Conservation (phyloP, 495 filamentous ascomycete genomes). For the Podospora pseudopauciseta region DNA sequence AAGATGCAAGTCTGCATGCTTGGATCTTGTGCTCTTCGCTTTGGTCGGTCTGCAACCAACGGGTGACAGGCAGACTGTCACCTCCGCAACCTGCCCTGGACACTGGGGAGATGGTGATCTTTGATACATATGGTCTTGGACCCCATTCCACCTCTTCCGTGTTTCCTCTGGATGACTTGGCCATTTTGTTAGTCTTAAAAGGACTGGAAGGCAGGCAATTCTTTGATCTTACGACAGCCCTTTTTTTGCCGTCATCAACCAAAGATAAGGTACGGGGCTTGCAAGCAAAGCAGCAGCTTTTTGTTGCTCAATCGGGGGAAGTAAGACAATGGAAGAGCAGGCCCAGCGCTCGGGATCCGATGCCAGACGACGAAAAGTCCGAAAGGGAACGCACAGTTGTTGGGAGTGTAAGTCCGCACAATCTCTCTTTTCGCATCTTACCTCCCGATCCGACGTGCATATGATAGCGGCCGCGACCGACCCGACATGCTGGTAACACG, state of each 20-base stretch:
- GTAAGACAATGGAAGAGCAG: neutral
- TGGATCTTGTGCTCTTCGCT: neutral
- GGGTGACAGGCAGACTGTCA: neutral
- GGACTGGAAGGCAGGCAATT: neutral
- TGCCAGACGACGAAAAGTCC: conserved; percentile 42
- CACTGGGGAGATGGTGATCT: neutral
- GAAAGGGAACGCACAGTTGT: conserved; percentile 55
- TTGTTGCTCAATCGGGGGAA: neutral
- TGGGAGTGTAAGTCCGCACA: conserved; percentile 48
- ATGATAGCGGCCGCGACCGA: neutral
- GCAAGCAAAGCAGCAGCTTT: neutral
- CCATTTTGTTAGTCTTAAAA: neutral
- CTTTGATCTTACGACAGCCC: neutral
- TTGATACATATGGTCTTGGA: neutral
- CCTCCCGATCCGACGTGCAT: conserved; percentile 1
- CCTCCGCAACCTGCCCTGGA: neutral
- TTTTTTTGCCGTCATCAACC: neutral
- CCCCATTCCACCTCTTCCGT: neutral
- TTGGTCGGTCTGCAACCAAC: conserved; percentile 3
- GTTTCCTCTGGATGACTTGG: neutral
- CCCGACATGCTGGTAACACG: neutral
- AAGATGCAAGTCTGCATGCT: neutral
- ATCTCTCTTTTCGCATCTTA: neutral
- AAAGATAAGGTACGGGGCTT: too few species aligned
- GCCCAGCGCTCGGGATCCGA: conserved; percentile 14